phyloP scores from a whole-genome alignment of 305 asterid genomes.

The Solanum hybrid region DNA sequence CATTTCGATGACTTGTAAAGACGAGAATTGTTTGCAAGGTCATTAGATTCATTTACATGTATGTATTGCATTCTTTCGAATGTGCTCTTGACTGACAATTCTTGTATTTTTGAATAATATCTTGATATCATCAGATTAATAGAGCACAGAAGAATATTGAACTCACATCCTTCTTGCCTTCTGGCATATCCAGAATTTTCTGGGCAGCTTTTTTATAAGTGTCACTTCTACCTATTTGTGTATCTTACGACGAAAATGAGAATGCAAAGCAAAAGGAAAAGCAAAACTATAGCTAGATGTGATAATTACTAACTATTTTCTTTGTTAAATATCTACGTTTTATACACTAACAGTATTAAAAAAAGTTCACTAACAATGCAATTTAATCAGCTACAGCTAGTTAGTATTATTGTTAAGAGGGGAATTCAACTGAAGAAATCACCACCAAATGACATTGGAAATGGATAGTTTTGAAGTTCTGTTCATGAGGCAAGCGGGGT shows the following conservation, averaged over 20 bases:
- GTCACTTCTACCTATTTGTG: not conserved
- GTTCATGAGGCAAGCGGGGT: not conserved
- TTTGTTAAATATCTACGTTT: not conserved
- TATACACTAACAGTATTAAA: not conserved
- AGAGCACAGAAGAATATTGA: not conserved
- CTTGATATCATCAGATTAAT: not conserved
- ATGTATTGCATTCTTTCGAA: conserved; percentile 15
- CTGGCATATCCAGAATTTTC: not conserved
- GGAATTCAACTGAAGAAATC: not conserved
- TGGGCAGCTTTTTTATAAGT: not conserved
- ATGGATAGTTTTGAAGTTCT: not conserved
- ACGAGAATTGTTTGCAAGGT: conserved; percentile 32
- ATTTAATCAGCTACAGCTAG: not conserved
- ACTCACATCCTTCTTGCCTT: not conserved
- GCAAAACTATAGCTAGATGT: not conserved
- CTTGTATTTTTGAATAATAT: conserved; percentile 11
- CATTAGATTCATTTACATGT: conserved; percentile 35
- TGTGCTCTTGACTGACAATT: conserved; percentile 32
- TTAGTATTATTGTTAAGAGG: not conserved
- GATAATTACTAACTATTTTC: not conserved
- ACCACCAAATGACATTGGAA: not conserved
- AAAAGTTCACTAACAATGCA: not conserved
- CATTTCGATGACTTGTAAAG: not conserved
- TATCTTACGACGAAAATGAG: not conserved
- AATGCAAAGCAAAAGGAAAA: not conserved